Evolutionary conservation across 2,329 filamentous ascomycete species (phyloP).

Genomic region (Cordyceps fumosorosea): DNA sequence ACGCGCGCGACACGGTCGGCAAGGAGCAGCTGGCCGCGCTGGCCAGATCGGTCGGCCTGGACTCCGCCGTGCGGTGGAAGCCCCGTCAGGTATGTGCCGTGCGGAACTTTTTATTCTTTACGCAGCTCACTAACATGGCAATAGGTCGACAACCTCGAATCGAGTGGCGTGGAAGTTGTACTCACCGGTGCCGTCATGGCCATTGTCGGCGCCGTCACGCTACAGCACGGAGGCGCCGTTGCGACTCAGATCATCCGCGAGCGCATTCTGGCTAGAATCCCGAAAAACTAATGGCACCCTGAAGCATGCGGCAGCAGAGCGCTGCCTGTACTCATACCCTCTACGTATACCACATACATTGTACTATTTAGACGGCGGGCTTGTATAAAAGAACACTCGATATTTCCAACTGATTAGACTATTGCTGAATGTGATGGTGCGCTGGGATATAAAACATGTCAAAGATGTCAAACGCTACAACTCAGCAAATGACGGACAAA

Average conservation of each 20-base stretch:
- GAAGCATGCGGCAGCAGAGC: constrained; percentile 1
- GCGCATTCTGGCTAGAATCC: constrained; percentile 52
- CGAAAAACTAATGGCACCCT: constrained; percentile 16
- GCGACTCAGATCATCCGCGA: constrained; percentile 71
- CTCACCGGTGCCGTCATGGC: constrained; percentile 74
- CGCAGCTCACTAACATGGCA: not conserved
- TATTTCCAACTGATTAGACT: constrained; percentile 1
- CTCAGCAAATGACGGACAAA: not conserved
- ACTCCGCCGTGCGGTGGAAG: constrained; percentile 79
- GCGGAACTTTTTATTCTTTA: not conserved
- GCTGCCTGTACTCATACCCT: constrained; percentile 12
- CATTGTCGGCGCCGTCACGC: constrained; percentile 79
- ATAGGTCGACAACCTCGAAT: constrained; percentile 58
- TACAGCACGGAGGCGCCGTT: constrained; percentile 76
- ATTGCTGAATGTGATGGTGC: not conserved
- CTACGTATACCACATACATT: constrained; percentile 16
- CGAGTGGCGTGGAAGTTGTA: constrained; percentile 69
- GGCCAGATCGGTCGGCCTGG: constrained; percentile 63
- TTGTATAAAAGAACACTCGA: constrained; percentile 15
- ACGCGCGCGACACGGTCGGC: constrained; percentile 55
- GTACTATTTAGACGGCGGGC: constrained; percentile 19
- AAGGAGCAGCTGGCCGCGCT: constrained; percentile 61
- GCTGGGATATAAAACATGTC: not conserved
- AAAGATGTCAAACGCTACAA: not conserved
- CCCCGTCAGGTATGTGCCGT: constrained; percentile 62